Evolutionary conservation across 192 early-diverging fungal species (phyloP).

Genomic region (Backusella circina): DNA sequence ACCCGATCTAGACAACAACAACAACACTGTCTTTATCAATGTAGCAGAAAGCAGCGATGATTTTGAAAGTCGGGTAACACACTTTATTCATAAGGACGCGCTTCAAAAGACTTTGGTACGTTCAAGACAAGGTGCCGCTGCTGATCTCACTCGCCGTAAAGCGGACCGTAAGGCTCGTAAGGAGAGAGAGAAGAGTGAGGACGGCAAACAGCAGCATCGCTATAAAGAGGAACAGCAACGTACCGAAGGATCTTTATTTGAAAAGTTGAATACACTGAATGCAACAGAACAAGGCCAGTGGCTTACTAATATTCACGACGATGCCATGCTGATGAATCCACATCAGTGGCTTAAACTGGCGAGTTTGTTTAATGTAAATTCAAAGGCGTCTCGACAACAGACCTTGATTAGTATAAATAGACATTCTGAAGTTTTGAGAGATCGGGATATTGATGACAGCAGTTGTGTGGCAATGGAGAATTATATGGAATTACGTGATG

Average conservation of each 20-base stretch:
- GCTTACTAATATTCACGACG: slow-evolving; percentile 19
- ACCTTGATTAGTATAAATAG: slow-evolving; percentile 3
- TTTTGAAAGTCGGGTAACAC: slow-evolving; percentile 13
- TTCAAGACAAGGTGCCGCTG: not conserved
- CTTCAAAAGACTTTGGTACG: not conserved
- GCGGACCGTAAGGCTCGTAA: slow-evolving; percentile 14
- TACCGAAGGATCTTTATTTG: not conserved
- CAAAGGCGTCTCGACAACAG: slow-evolving; percentile 17
- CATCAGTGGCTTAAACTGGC: slow-evolving; percentile 32
- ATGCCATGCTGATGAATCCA: slow-evolving; percentile 27
- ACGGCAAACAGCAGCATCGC: not conserved
- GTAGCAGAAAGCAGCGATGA: slow-evolving; percentile 4
- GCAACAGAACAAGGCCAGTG: slow-evolving; percentile 11
- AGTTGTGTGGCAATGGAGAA: slow-evolving; percentile 10
- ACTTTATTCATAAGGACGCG: not conserved
- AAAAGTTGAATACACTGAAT: not conserved
- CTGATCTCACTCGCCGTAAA: slow-evolving; percentile 12
- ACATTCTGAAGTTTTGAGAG: not conserved
- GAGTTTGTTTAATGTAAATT: slow-evolving; percentile 26
- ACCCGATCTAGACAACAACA: not conserved
- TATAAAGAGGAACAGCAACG: not conserved
- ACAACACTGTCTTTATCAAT: not conserved
- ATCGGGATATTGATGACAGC: slow-evolving; percentile 8
- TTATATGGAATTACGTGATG: slow-evolving; percentile 26
- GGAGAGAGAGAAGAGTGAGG: not conserved